Conservation (phyloP, 2,329 filamentous ascomycete species). For the Fusarium guadeloupense region DNA sequence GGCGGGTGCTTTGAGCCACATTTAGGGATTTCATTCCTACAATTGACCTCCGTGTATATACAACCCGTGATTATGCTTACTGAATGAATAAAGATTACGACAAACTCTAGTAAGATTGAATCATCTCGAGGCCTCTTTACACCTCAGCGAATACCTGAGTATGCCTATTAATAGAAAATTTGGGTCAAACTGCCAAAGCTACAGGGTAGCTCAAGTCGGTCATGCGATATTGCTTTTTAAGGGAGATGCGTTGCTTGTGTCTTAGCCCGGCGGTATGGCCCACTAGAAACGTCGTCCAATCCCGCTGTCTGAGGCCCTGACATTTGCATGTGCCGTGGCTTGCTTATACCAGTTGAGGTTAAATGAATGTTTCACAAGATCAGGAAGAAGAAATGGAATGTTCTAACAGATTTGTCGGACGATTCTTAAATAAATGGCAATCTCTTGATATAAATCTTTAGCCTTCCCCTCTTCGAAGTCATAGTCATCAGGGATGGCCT, state of each 20-base stretch:
- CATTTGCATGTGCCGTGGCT: conserved; percentile 31
- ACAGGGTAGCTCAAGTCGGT: background rate
- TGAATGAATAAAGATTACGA: too few species aligned
- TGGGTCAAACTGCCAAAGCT: too few species aligned
- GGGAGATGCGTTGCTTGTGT: background rate
- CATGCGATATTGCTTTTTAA: too few species aligned
- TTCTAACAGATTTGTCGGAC: background rate
- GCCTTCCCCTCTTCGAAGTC: background rate
- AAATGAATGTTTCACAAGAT: conserved; percentile 22
- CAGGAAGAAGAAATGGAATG: conserved; percentile 6
- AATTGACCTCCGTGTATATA: background rate
- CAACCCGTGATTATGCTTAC: too few species aligned
- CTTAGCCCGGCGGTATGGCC: conserved; percentile 14
- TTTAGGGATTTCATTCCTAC: background rate
- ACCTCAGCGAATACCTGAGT: too few species aligned
- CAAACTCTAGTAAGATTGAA: too few species aligned
- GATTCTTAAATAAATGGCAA: background rate
- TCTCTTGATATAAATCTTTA: background rate
- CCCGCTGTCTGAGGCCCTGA: conserved; percentile 23
- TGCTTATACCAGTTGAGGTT: background rate
- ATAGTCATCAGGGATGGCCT: background rate
- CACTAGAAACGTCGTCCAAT: conserved; percentile 23
- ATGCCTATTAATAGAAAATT: too few species aligned
- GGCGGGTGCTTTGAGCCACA: conserved; percentile 3
- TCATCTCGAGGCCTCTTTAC: too few species aligned